Evolutionary conservation across 805 yeast genomes (phyloP), one percentile per base, ranked within the genome.

Genomic region (Huiozyma sinensis): DNA sequence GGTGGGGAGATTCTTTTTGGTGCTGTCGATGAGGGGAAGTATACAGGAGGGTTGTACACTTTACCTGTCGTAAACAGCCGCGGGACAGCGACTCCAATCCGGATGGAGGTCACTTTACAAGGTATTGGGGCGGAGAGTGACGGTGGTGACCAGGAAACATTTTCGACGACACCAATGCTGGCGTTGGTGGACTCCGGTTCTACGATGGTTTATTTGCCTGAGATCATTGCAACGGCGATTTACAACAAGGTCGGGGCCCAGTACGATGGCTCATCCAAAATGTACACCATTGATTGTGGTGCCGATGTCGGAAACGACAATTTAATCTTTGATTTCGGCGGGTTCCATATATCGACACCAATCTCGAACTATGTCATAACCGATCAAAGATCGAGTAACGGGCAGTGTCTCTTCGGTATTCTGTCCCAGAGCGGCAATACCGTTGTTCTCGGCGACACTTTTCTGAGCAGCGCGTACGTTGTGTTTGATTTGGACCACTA

Each of bases 1-100:
- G 47, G 65, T 1, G 89, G 87, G 6, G 61, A 70, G n/a, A 66
- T 83, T 17, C 58, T 83, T 40, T 83, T 83, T 65, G 90, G 92
- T 40, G 92, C 81, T 30, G 71, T 79, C 28, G 90, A 83, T 54
- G 74, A 72, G 47, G 70, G 75, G 34, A 81, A 81, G 61, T 80
- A 75, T 57, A 43, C 61, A 0, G 46, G 64, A 1, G 88, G 87
- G 11, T 60, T 80, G 33, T 58, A 67, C 31, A 62, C 76, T 1
- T 57, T 81, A 6, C 80, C 81, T 28, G 50, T 77, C 36, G 63
- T 79, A 50, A 77, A 77, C 45, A 39, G 45, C 6, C 36, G 17
- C n/a, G 60, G 61, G 5, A 49, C 46, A 17, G 12, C 40, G 6
- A 28, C 37, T 1, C 54, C 59, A 5, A 47, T 54, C 6, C 49